A percentile compares a stretch with the other conserved stretches of the same genome.
These are phyloP conservation scores for Cytospora paraplurivora DNA, from an alignment of 2,329 filamentous ascomycete genomes.

Conservation along the genomic window DNA sequence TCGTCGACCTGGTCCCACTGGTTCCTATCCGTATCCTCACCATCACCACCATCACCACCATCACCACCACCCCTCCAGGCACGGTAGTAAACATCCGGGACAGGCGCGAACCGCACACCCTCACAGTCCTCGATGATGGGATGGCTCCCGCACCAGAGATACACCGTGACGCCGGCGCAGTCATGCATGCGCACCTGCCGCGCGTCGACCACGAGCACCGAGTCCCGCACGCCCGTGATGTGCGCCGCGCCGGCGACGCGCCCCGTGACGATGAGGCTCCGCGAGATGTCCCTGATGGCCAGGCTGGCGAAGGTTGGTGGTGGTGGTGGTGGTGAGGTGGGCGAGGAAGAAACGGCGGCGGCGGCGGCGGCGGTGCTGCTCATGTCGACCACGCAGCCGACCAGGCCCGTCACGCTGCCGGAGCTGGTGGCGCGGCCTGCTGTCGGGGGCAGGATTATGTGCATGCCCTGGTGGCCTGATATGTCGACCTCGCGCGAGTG, in stretches of 20 bases:
- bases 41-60: neutral
- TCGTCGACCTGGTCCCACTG: slow-evolving; percentile 92
- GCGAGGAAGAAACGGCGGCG: slow-evolving; percentile 36
- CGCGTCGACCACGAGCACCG: slow-evolving; percentile 75
- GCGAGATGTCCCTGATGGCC: slow-evolving; percentile 66
- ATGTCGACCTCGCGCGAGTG: slow-evolving; percentile 64
- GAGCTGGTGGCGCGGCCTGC: slow-evolving; percentile 72
- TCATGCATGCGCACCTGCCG: slow-evolving; percentile 94
- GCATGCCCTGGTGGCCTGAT: slow-evolving; percentile 65
- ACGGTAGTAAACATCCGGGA: slow-evolving; percentile 53
- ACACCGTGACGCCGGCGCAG: slow-evolving; percentile 78
- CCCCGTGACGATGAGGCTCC: slow-evolving; percentile 76
- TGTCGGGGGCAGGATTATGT: slow-evolving; percentile 75
- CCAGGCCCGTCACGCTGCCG: slow-evolving; percentile 70
- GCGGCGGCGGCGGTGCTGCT: slow-evolving; percentile 55
- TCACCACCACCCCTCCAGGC: slow-evolving; percentile 30
- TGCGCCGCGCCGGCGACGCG: slow-evolving; percentile 80
- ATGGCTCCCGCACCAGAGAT: slow-evolving; percentile 77
- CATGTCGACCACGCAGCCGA: slow-evolving; percentile 77
- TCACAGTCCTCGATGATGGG: slow-evolving; percentile 93
- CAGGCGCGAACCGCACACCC: slow-evolving; percentile 74
- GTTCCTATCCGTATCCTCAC: slow-evolving; percentile 51
- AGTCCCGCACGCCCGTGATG: slow-evolving; percentile 72
- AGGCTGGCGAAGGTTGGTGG: slow-evolving; percentile 62
- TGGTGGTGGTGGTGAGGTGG: slow-evolving; percentile 34